These are phyloP conservation scores for Dryas integrifolia DNA, from an alignment of 331 rosid species.

Conservation along the genomic window DNA sequence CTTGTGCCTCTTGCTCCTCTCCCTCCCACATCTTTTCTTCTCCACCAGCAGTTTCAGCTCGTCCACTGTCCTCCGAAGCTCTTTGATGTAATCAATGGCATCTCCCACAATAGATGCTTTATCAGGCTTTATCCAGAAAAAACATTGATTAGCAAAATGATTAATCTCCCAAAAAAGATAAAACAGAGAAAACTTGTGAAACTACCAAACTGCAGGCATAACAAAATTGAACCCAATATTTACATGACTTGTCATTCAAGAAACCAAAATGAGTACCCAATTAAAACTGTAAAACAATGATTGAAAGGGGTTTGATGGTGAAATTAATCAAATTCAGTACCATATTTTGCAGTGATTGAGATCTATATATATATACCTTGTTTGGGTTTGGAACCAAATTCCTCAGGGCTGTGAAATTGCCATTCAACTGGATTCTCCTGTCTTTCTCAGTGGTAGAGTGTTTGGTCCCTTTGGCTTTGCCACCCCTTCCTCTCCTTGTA, in stretches of 20 bases:
- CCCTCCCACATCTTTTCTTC: slow-evolving; percentile 70
- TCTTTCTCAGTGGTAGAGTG: slow-evolving; percentile 68
- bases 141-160: not conserved
- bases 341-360: too few relatives aligned
- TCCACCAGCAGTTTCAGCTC: slow-evolving; percentile 72
- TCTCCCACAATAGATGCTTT: slow-evolving; percentile 87
- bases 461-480: slow-evolving; percentile 46
- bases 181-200: not conserved
- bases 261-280: not conserved
- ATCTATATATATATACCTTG: slow-evolving; percentile 41
- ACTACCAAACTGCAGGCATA: not conserved
- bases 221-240: too few relatives aligned
- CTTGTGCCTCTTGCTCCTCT: slow-evolving; percentile 60
- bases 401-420: slow-evolving; percentile 50
- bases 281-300: not conserved
- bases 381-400: slow-evolving; percentile 67
- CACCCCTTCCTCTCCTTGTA: slow-evolving; percentile 47
- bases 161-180: not conserved
- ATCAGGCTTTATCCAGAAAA: slow-evolving; percentile 40
- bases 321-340: not conserved
- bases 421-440: slow-evolving; percentile 72
- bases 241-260: not conserved
- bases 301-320: not conserved
- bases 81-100: slow-evolving; percentile 69
- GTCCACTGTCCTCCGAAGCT: slow-evolving; percentile 64